Percentiles rank a stretch among this genome's conserved stretches.
Evolutionary conservation across 2,329 filamentous ascomycete genomes (phyloP).

Genomic region (Elsinoe arachidis): DNA sequence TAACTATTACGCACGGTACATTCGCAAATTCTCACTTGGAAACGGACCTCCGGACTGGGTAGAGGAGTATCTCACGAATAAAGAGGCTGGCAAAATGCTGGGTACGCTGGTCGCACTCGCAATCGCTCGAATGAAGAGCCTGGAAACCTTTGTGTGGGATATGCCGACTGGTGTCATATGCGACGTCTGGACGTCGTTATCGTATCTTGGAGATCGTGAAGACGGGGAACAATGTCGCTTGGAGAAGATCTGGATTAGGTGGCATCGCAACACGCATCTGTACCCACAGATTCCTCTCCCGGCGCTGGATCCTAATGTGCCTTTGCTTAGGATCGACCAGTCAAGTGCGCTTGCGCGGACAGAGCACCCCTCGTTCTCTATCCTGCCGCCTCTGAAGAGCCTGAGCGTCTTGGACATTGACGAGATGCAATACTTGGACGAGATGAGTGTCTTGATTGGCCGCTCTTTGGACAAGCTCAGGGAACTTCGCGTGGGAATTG

Average conservation of each 20-base stretch:
- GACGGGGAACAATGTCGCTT: conserved; percentile 56
- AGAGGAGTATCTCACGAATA: conserved; percentile 70
- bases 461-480: conserved; percentile 57
- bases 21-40: conserved; percentile 74
- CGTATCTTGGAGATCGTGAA: conserved; percentile 56
- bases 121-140: conserved; percentile 70
- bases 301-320: conserved; percentile 14
- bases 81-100: conserved; percentile 83
- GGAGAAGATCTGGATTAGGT: conserved; percentile 69
- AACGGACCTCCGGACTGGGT: conserved; percentile 74
- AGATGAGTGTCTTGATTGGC: conserved; percentile 69
- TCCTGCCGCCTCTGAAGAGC: conserved; percentile 65
- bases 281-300: conserved; percentile 16
- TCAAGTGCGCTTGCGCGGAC: conserved; percentile 44
- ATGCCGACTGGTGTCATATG: conserved; percentile 79
- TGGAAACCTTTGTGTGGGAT: conserved; percentile 79
- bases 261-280: conserved; percentile 56
- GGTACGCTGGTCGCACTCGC: conserved; percentile 71
- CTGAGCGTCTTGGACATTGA: conserved; percentile 74
- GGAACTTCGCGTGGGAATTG: conserved; percentile 67
- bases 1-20: conserved; percentile 71
- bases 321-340: conserved; percentile 15
- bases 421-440: conserved; percentile 72
- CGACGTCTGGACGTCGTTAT: conserved; percentile 72
- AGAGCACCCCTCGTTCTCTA: conserved; percentile 72